Evolutionary conservation across 345 rosid species (phyloP), one percentile per base, ranked within the genome.

Genomic region (Salix caprea): DNA sequence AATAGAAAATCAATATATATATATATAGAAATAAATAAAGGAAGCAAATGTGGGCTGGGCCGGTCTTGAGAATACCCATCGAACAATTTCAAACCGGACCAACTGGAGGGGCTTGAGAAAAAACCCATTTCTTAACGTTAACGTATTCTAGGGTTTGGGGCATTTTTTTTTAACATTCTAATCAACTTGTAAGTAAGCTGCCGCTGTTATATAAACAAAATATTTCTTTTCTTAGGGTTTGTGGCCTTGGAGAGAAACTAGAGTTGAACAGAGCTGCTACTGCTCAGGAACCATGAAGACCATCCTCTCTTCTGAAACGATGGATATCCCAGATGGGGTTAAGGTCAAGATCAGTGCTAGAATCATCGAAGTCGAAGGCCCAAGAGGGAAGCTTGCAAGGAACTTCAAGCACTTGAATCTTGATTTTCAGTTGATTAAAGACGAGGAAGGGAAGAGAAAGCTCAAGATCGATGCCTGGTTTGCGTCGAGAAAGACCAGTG

Each of bases 321-420:
- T 90, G 93, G 93, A 90, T 62, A 85, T 90, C 36, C 93, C 93
- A 8, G 90, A 90, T 0, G 88, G 88, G 58, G 83, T 88, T 13
- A 46, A 70, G 75, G 84, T 90, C 77, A 90, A 86, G 74, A 82
- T 88, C 28, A 72, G 82, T 80, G 91, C 93, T 13, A 88, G 87
- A 79, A 65, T 90, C 19, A 87, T 90, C 6, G 91, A 84, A 32
- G 91, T 90, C 0, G 91, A 90, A 69, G 91, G 91, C 84, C 21
- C 86, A 11, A 60, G 91, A 4, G 93, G 93, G 11, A 90, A 87
- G 78, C 93, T 90, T 40, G 52, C 5, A 39, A 89, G 91, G 23
- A 80, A 90, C 58, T 90, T 90, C 85, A 90, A 87, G 84, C 93
- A 88, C 56, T 82, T 90, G n/a, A 88, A 90, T 74, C 90, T 90